phyloP scores from a whole-genome alignment of 495 filamentous ascomycete species.

The Penicillium ucsense region DNA sequence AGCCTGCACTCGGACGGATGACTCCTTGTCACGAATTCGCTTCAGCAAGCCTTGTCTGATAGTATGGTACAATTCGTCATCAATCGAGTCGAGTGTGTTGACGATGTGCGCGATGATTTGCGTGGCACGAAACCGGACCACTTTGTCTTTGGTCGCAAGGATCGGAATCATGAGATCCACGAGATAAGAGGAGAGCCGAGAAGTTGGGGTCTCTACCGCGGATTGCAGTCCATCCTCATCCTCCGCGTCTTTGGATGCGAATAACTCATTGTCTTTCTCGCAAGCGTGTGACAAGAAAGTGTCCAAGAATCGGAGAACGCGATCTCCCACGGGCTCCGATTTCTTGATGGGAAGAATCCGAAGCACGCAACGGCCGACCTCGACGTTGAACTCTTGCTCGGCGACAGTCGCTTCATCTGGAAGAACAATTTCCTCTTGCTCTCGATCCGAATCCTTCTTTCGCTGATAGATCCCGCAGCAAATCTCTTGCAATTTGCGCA shows the following conservation, averaged over 20 bases:
- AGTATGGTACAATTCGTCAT: slow-evolving; percentile 78
- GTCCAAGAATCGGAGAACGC: slow-evolving; percentile 73
- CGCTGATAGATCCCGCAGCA: slow-evolving; percentile 68
- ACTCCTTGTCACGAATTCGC: slow-evolving; percentile 85
- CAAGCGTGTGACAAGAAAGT: slow-evolving; percentile 72
- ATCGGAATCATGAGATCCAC: slow-evolving; percentile 60
- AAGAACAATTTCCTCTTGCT: slow-evolving; percentile 30
- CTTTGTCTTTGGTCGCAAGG: slow-evolving; percentile 77
- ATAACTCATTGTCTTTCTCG: slow-evolving; percentile 59
- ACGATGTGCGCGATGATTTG: slow-evolving; percentile 82
- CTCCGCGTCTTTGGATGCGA: slow-evolving; percentile 24
- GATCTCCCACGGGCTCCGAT: slow-evolving; percentile 81
- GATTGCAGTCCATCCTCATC: slow-evolving; percentile 42
- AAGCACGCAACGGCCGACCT: slow-evolving; percentile 72
- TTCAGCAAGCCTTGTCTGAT: slow-evolving; percentile 67
- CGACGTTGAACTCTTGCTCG: slow-evolving; percentile 78
- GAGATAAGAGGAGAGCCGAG: slow-evolving; percentile 65
- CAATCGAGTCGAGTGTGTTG: slow-evolving; percentile 82
- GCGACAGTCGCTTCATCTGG: slow-evolving; percentile 49
- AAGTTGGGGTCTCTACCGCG: slow-evolving; percentile 70
- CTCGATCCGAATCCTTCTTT: slow-evolving; percentile 30
- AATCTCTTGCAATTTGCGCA: slow-evolving; percentile 79
- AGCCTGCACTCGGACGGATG: slow-evolving; percentile 86
- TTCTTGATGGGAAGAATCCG: slow-evolving; percentile 83
- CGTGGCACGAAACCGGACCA: slow-evolving; percentile 78